Percentiles rank a stretch among this genome's conserved stretches.
These are phyloP conservation scores for Paralagenidium karlingii DNA, from an alignment of 352 stramenopile genomes.

Conservation along the genomic window DNA sequence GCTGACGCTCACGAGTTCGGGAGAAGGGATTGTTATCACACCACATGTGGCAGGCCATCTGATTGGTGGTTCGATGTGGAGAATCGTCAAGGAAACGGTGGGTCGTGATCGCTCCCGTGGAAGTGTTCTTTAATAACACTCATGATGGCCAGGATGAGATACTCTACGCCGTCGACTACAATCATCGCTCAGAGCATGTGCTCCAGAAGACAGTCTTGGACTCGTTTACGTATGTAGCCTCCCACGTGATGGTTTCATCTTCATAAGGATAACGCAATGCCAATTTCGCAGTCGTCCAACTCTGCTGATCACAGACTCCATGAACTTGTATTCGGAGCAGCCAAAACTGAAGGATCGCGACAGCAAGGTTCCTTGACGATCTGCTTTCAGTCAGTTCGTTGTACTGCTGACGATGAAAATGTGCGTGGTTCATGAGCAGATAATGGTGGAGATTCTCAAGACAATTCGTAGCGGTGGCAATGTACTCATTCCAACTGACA, in stretches of 20 bases:
- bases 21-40: constrained; percentile 86
- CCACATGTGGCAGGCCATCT: constrained; percentile 90
- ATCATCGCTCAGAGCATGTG: constrained; percentile 91
- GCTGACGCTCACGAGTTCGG: constrained; percentile 72
- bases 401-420: constrained; percentile 10
- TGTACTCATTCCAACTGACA: constrained; percentile 92
- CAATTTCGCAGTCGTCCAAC: constrained; percentile 52
- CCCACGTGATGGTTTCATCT: not conserved
- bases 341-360: constrained; percentile 81
- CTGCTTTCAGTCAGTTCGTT: constrained; percentile 1
- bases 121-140: not conserved
- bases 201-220: constrained; percentile 90
- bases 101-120: not conserved
- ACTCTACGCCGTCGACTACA: constrained; percentile 86
- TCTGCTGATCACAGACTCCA: constrained; percentile 83
- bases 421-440: constrained; percentile 30
- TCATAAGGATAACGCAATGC: not conserved
- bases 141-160: constrained; percentile 75
- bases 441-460: constrained; percentile 90
- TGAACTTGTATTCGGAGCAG: constrained; percentile 74
- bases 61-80: constrained; percentile 91
- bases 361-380: constrained; percentile 37
- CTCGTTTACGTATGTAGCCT: constrained; percentile 83
- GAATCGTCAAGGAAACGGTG: constrained; percentile 90
- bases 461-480: constrained; percentile 88